Base-by-base conservation (phyloP, 1,284 basidiomycete species). In the Ustanciosporium gigantosporum region DNA sequence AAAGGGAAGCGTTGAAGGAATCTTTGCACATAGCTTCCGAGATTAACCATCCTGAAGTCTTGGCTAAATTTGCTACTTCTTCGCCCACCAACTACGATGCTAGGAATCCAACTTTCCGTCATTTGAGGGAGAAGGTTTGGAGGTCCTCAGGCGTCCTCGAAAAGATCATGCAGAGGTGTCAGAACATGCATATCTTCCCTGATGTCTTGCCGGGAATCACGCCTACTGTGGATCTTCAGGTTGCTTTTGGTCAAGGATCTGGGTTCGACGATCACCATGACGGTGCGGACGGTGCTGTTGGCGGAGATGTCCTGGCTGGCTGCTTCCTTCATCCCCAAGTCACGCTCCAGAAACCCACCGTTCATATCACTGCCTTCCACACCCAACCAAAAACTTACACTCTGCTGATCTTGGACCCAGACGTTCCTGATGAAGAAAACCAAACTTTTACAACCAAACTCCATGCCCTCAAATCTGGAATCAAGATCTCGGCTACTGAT, bases 131-230 rank as follows among this genome's bases (percentile, higher is more conserved):
- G 79, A 84, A 89, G 65, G 82, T 83, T 51, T 97, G 94, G 94
- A 22, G 42, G 5, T 43, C 56, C 20, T 49, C 55, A 9, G 62
- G 62, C 7, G 43, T 56, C 17, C 42, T 70, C 6, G 57, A 42
- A 9, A 32, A 36, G 25, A 71, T 91, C 86, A 95, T 95, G 89
- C 89, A 96, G 78, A 87, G 92, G 68, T 78, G 94, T 36, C 82
- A 88, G 70, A 87, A 91, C 79, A 91, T 96, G 89, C 81, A 87
- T 41, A 86, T 97, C 42, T 82, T 95, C 3, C 93, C 94, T 0
- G 94, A 97, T 76, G 80, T 93, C 2, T 77, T 96, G 6, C 85
- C 89, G 0, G 81, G 81, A 25, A 78, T 94, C 16, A 84, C 84
- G 40, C 90, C 91, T 0, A 84, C 84, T 8, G 76, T 88, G 19